Evolutionary conservation across 768 basidiomycete genomes (phyloP).

Genomic region (Chlorophyllum brunneum): DNA sequence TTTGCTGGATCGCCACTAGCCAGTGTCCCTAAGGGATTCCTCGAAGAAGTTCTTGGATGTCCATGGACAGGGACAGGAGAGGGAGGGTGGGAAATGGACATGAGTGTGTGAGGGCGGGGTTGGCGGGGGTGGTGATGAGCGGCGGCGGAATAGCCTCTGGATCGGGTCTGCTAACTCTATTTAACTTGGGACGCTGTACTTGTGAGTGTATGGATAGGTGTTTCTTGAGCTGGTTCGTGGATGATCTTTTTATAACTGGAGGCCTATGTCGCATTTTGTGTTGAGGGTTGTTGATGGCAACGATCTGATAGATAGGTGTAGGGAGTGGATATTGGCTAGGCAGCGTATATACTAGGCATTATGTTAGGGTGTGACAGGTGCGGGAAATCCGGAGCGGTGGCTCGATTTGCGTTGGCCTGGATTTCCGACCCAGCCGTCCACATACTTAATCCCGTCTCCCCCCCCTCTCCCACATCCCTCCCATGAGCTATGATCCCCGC

Average conservation of each 20-base stretch:
- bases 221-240: conserved; percentile 18
- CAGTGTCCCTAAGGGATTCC: conserved; percentile 56
- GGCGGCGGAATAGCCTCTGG: background rate
- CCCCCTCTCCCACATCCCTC: conserved; percentile 23
- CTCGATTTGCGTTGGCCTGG: conserved; percentile 10
- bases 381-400: conserved; percentile 18
- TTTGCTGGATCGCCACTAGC: conserved; percentile 62
- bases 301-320: conserved; percentile 12
- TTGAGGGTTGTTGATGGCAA: conserved; percentile 11
- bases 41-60: conserved; percentile 57
- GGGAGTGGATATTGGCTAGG: background rate
- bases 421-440: conserved; percentile 23
- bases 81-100: conserved; percentile 23
- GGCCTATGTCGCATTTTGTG: conserved; percentile 10
- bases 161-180: conserved; percentile 12
- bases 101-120: conserved; percentile 17
- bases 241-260: conserved; percentile 11
- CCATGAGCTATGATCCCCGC: conserved; percentile 30
- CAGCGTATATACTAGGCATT: background rate
- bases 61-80: conserved; percentile 31
- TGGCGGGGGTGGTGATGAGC: too few relatives aligned
- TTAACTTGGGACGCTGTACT: conserved; percentile 15
- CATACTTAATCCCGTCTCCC: conserved; percentile 26
- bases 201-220: conserved; percentile 5
- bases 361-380: conserved; percentile 17